A percentile compares a stretch with the other conserved stretches of the same genome.
Conservation (phyloP, 1,284 basidiomycete species). For the Waitea zeae region DNA sequence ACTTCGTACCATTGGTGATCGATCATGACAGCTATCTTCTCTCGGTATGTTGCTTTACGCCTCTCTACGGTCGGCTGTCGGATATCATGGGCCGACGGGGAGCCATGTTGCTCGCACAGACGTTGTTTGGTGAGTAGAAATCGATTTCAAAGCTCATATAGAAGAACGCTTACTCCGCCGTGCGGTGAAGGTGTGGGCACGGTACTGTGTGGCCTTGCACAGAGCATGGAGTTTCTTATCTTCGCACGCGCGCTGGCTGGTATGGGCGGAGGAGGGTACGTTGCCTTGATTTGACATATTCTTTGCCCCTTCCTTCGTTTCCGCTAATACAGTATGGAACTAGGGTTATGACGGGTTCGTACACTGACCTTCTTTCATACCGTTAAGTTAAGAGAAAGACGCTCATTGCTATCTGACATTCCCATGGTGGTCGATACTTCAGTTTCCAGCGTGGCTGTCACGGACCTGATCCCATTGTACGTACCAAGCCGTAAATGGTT, state of each 20-base stretch:
- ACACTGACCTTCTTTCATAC: neutral
- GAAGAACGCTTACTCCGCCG: conserved; percentile 1
- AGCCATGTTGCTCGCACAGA: conserved; percentile 66
- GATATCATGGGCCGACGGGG: conserved; percentile 80
- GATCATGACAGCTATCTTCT: no score
- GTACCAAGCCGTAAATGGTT: no score
- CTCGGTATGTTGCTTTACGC: conserved; percentile 82
- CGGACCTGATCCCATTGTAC: conserved; percentile 70
- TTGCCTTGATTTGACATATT: no score
- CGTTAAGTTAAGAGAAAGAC: conserved; percentile 67
- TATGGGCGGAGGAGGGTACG: conserved; percentile 80
- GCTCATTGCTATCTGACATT: conserved; percentile 1
- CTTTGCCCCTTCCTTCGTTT: no score
- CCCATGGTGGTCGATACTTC: conserved; percentile 9
- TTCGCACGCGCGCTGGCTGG: conserved; percentile 70
- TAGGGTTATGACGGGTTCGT: conserved; percentile 3
- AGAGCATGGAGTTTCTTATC: conserved; percentile 70
- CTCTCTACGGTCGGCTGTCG: conserved; percentile 73
- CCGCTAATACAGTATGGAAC: no score
- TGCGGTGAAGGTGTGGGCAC: conserved; percentile 75
- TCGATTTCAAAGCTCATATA: conserved; percentile 3
- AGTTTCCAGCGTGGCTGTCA: conserved; percentile 65
- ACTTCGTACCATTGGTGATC: no score
- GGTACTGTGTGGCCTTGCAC: conserved; percentile 65
- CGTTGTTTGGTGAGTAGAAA: conserved; percentile 55